Evolutionary conservation across 192 early-diverging fungal genomes (phyloP).

Genomic region (Coemansia sp.): DNA sequence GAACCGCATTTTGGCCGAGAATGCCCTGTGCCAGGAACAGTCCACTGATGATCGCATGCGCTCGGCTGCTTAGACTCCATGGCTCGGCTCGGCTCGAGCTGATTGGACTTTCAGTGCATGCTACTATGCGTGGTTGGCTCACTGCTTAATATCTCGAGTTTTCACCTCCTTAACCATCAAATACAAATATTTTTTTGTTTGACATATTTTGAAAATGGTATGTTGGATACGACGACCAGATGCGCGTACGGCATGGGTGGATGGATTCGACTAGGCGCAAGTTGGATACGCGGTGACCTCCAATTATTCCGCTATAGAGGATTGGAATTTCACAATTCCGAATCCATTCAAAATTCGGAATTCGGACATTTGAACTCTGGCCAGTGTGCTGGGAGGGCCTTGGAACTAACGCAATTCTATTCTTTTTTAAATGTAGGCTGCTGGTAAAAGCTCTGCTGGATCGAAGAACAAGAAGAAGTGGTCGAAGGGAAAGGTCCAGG

Average conservation of each 20-base stretch:
- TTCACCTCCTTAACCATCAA: neutral
- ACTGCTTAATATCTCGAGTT: neutral
- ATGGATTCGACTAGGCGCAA: conserved; percentile 3
- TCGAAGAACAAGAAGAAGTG: conserved; percentile 84
- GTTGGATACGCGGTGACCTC: neutral
- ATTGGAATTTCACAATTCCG: neutral
- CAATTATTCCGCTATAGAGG: neutral
- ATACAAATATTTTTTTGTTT: conserved; percentile 9
- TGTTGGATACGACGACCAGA: neutral
- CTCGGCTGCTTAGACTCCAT: conserved; percentile 4
- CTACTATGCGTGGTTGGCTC: too few relatives aligned
- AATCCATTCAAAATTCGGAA: neutral
- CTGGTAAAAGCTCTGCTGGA: conserved; percentile 29
- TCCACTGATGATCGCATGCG: conserved; percentile 3
- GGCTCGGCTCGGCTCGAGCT: conserved; percentile 1
- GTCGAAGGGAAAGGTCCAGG: conserved; percentile 99
- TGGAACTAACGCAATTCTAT: too few relatives aligned
- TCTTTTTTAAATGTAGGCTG: conserved; percentile 25
- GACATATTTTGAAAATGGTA: conserved; percentile 15
- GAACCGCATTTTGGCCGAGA: conserved; percentile 30
- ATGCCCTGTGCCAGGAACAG: conserved; percentile 31
- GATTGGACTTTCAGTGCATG: too few relatives aligned
- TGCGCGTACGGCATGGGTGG: neutral
- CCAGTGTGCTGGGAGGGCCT: too few relatives aligned
- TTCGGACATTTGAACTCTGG: neutral